Percentiles rank a stretch among this genome's conserved stretches.
phyloP scores from a whole-genome alignment of 805 yeast genomes.

The Metschnikowia hibisci region DNA sequence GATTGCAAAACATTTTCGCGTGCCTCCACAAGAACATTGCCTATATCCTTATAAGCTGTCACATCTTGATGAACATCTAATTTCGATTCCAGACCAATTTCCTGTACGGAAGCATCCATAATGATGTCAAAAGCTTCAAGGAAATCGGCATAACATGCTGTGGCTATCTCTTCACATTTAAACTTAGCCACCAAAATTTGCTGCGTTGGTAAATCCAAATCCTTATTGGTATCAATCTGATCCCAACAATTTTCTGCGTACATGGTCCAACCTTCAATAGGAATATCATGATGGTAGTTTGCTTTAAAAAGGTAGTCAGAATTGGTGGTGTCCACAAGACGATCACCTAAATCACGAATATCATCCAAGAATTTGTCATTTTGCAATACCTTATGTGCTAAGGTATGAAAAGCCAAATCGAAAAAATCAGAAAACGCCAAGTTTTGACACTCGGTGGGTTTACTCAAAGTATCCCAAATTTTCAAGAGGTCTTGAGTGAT shows the following conservation, averaged over 20 bases:
- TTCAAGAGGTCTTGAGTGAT: conserved; percentile 65
- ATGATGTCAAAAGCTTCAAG: conserved; percentile 16
- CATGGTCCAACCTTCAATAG: conserved; percentile 93
- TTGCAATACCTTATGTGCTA: conserved; percentile 83
- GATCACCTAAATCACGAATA: conserved; percentile 59
- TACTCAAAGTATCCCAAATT: conserved; percentile 75
- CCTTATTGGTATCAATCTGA: conserved; percentile 88
- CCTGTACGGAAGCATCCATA: conserved; percentile 8
- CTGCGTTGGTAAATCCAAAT: conserved; percentile 93
- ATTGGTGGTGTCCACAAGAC: conserved; percentile 41
- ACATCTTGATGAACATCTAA: conserved; percentile 1
- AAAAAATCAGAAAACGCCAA: conserved; percentile 70
- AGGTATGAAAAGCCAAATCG: conserved; percentile 74
- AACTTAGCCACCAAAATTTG: conserved; percentile 92
- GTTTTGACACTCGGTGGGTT: conserved; percentile 61
- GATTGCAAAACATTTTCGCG: conserved; percentile 43
- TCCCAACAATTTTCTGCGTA: conserved; percentile 92
- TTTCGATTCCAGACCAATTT: conserved; percentile 11
- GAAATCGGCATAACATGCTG: conserved; percentile 31
- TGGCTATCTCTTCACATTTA: conserved; percentile 86
- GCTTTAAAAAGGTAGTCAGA: conserved; percentile 51
- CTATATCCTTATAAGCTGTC: conserved; percentile 39
- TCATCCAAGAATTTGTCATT: conserved; percentile 63
- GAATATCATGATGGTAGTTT: conserved; percentile 78
- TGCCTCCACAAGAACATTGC: conserved; percentile 40